Evolutionary conservation across 768 basidiomycete species (phyloP), one percentile per base, ranked within the genome.

Genomic region (Daedaleopsis sinensis): DNA sequence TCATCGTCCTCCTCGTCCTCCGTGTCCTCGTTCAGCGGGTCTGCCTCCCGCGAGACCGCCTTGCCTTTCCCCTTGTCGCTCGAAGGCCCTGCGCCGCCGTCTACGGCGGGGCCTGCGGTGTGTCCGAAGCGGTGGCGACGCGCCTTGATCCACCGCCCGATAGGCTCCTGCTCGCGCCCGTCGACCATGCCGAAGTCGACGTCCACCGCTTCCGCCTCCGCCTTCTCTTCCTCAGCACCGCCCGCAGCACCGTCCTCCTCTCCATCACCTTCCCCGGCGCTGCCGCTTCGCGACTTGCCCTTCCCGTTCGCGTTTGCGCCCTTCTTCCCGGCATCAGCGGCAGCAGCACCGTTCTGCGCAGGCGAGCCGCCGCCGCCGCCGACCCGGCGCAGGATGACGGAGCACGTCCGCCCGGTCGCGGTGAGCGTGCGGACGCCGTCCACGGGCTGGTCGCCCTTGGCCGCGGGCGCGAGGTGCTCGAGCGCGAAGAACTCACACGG

Each of bases 401-500:
- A 82, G 66, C 87, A 90, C 37, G 84, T 89, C 46, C 88, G 76
- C 5, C 90, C 91, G 8, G 83, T 84, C 15, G 85, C 87, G 23
- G 83, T 85, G 49, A 87, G 74, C 23, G 89, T 71, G 51, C 83
- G 68, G 65, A 77, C 71, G 51, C 67, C 72, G 24, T 70, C 69
- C 16, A 79, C 86, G 19, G 84, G 83, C 24, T 68, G 71, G 59
- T 77, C 80, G 54, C 77, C 73, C 18, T 82, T 66, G 12, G 38
- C 53, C n/a, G 59, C 55, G 18, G 55, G 55, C 13, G 69, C 70
- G n/a, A 93, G 72, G 64, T 87, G 83, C 48, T 79, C 77, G 23
- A 88, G 73, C 3, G 85, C 74, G 86, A 90, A 92, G 67, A 90
- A 92, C 65, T 90, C 88, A 68, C 88, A 90, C 2, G 89, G 89